Evolutionary conservation across 495 filamentous ascomycete species (phyloP).

Genomic region (Neurospora sp.): DNA sequence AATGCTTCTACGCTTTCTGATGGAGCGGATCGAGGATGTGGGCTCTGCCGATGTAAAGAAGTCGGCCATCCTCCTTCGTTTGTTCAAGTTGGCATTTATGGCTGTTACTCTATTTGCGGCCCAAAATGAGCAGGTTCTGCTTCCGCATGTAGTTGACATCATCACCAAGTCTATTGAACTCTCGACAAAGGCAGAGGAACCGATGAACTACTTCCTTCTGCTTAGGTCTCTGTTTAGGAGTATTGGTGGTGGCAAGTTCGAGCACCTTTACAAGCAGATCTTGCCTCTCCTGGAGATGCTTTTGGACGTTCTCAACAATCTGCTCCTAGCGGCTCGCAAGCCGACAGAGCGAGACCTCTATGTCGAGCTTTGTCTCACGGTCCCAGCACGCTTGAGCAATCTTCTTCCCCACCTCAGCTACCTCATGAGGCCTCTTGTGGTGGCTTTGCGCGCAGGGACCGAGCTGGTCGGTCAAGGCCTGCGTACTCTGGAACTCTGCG

Average conservation of each 20-base stretch:
- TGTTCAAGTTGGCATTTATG: constrained; percentile 99
- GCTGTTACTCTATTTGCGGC: constrained; percentile 90
- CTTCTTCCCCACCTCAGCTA: constrained; percentile 94
- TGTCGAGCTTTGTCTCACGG: constrained; percentile 91
- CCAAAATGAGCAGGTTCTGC: constrained; percentile 89
- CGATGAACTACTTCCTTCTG: constrained; percentile 97
- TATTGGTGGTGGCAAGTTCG: constrained; percentile 94
- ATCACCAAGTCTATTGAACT: constrained; percentile 93
- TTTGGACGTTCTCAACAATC: constrained; percentile 90
- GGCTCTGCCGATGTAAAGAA: constrained; percentile 83
- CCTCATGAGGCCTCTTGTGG: constrained; percentile 92
- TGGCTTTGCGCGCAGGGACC: constrained; percentile 80
- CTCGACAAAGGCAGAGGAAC: constrained; percentile 89
- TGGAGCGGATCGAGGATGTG: constrained; percentile 91
- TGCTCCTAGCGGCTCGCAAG: constrained; percentile 80
- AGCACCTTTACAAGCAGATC: constrained; percentile 96
- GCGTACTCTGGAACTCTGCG: constrained; percentile 88
- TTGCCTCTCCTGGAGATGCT: constrained; percentile 93
- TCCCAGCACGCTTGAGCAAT: constrained; percentile 90
- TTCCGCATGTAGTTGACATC: constrained; percentile 93
- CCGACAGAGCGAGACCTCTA: constrained; percentile 88
- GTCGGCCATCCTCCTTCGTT: constrained; percentile 80
- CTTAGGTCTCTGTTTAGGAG: constrained; percentile 87
- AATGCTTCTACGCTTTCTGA: constrained; percentile 93
- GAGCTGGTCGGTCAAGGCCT: constrained; percentile 93